Conservation (phyloP, 257 asterid genomes). For the Nicotiana benthamiana region DNA sequence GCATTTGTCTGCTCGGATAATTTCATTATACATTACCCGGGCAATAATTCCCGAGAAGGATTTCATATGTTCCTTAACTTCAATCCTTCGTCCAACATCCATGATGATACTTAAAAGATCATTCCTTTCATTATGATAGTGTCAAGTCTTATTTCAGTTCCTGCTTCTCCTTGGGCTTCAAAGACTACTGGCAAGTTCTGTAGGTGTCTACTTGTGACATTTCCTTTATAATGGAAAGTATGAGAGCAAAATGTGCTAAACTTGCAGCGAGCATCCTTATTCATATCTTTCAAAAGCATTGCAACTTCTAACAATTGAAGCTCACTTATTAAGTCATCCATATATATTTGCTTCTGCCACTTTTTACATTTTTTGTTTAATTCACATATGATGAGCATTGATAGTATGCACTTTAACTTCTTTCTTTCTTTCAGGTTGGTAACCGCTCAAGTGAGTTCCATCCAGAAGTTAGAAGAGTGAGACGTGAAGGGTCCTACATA, state of each 20-base stretch:
- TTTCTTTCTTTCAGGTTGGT: constrained; percentile 59
- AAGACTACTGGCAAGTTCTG: background rate
- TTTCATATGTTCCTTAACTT: background rate
- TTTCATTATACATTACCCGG: background rate
- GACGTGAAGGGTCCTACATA: constrained; percentile 98
- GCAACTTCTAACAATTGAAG: background rate
- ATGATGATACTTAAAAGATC: background rate
- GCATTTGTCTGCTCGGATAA: background rate
- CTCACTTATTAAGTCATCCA: background rate
- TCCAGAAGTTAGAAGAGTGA: constrained; percentile 94
- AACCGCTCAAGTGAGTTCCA: constrained; percentile 97
- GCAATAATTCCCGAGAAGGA: background rate
- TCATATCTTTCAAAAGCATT: background rate
- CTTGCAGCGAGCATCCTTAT: background rate
- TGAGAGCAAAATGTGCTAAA: background rate
- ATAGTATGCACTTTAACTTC: background rate
- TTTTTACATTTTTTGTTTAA: background rate
- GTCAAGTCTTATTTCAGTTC: background rate
- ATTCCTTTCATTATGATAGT: background rate
- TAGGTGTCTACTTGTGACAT: background rate
- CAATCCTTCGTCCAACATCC: background rate
- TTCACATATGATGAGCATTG: background rate
- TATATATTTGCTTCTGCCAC: background rate
- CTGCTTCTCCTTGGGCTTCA: constrained; percentile 1
- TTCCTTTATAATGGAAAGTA: background rate